These are phyloP conservation scores for Hanseniaspora guilliermondii DNA, from an alignment of 805 yeast species.

Conservation along the genomic window DNA sequence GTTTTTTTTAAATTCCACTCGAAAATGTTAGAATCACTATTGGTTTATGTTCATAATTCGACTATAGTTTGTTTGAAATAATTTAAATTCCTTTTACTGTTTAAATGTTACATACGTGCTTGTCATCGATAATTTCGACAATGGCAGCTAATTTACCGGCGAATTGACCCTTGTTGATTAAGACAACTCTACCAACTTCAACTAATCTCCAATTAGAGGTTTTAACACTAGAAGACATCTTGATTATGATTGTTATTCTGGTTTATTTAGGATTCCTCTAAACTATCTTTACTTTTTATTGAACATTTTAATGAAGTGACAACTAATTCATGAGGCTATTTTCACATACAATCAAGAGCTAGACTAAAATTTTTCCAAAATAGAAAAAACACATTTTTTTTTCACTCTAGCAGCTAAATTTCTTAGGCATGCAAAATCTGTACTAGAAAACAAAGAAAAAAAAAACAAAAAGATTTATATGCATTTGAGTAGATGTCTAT, in stretches of 20 bases:
- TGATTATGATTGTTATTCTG: slow-evolving; percentile 16
- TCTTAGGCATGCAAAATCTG: neutral
- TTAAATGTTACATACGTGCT: slow-evolving; percentile 60
- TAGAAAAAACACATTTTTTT: neutral
- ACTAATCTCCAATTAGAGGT: slow-evolving; percentile 98
- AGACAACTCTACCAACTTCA: slow-evolving; percentile 98
- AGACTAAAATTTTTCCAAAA: too few relatives aligned
- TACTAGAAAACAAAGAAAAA: neutral
- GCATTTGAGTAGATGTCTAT: neutral
- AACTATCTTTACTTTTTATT: neutral
- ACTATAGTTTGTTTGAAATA: neutral
- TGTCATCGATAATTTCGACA: slow-evolving; percentile 98
- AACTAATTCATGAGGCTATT: neutral
- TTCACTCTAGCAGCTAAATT: neutral
- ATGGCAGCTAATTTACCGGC: slow-evolving; percentile 85
- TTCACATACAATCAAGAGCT: neutral
- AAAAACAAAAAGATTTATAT: neutral
- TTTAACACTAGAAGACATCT: slow-evolving; percentile 73
- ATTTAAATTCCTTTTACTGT: neutral
- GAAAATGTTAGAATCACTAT: too few relatives aligned
- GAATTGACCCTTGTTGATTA: slow-evolving; percentile 62
- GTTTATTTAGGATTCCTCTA: neutral
- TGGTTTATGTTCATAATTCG: neutral
- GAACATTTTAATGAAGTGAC: too few relatives aligned
- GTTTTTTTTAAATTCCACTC: neutral